phyloP scores from a whole-genome alignment of 1,284 basidiomycete species.

The Cutaneotrichosporon cutaneum region DNA sequence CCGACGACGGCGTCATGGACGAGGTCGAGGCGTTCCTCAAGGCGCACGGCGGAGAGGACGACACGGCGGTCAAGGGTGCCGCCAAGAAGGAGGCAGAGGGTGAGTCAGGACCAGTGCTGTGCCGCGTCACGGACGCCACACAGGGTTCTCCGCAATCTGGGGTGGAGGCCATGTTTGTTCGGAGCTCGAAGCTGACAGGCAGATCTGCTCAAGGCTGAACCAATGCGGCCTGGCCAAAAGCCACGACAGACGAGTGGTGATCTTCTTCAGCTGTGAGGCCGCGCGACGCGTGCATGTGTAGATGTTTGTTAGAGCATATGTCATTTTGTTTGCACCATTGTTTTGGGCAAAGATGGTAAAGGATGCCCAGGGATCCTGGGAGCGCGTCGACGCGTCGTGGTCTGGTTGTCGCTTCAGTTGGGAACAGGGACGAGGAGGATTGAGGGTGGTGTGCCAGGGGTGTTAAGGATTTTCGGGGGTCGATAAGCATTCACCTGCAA shows the following conservation, averaged over 20 bases:
- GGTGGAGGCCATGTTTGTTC: background rate
- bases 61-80: constrained; percentile 77
- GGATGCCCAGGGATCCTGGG: background rate
- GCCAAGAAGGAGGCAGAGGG: constrained; percentile 65
- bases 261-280: constrained; percentile 19
- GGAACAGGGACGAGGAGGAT: background rate
- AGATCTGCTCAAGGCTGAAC: constrained; percentile 44
- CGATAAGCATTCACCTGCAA: background rate
- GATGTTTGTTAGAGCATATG: background rate
- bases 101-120: constrained; percentile 19
- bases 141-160: background rate
- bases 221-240: constrained; percentile 27
- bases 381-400: background rate
- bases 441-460: background rate
- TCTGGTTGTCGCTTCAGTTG: too few relatives aligned
- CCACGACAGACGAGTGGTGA: constrained; percentile 9
- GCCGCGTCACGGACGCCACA: background rate
- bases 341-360: background rate
- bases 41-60: constrained; percentile 61
- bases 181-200: background rate
- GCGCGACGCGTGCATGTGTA: background rate
- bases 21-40: constrained; percentile 92
- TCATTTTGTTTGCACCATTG: background rate
- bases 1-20: constrained; percentile 69
- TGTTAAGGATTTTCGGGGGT: too few relatives aligned